Conservation (phyloP, 495 filamentous ascomycete species). For the Hypoxylon perforatum region DNA sequence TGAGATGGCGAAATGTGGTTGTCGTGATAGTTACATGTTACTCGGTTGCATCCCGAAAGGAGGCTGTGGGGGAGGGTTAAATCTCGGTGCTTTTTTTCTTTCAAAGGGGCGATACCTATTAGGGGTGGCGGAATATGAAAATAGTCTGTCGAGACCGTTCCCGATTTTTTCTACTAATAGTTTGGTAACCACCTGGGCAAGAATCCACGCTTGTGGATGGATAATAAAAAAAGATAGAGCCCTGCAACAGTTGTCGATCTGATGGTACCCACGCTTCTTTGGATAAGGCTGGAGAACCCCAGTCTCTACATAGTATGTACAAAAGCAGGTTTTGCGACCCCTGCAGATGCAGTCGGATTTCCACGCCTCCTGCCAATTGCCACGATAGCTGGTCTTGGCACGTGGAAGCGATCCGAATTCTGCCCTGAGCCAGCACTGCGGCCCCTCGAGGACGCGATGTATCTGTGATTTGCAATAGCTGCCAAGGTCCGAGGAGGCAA, state of each 20-base stretch:
- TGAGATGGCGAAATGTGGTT: constrained; percentile 5
- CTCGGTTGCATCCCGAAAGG: constrained; percentile 1
- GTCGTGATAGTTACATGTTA: constrained; percentile 21
- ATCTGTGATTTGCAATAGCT: constrained; percentile 11
- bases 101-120: not conserved
- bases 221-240: constrained; percentile 12
- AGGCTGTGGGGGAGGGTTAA: constrained; percentile 23
- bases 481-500: constrained; percentile 9
- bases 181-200: not conserved
- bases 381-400: constrained; percentile 35
- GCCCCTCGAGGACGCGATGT: constrained; percentile 1
- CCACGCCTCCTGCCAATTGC: constrained; percentile 28
- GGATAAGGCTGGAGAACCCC: constrained; percentile 39
- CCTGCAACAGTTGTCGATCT: constrained; percentile 34
- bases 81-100: constrained; percentile 5
- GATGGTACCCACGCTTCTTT: constrained; percentile 19
- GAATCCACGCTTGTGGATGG: not conserved
- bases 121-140: not conserved
- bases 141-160: constrained; percentile 7
- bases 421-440: constrained; percentile 12
- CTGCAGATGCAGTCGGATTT: constrained; percentile 27
- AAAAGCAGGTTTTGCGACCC: constrained; percentile 42
- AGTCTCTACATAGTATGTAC: no score
- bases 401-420: constrained; percentile 12
- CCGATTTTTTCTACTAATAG: constrained; percentile 11